Conservation (phyloP, 768 basidiomycete genomes). For the Auricularia auricula-judae region DNA sequence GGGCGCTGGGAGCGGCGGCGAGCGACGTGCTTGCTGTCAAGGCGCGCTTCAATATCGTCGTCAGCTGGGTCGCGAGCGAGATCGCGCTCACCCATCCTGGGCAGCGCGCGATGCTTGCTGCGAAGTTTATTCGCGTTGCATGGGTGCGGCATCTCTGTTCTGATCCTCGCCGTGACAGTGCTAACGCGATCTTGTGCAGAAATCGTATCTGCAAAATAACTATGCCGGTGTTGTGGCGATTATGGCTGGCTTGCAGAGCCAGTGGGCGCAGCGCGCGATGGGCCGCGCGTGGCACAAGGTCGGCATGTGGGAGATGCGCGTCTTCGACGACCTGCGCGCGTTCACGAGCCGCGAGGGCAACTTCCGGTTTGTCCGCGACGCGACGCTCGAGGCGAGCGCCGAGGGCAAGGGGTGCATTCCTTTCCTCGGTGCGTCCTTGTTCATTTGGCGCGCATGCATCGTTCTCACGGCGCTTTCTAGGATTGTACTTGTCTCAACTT, state of each 20-base stretch:
- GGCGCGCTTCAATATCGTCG: conserved; percentile 75
- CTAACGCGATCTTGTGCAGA: conserved; percentile 31
- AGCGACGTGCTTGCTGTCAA: conserved; percentile 55
- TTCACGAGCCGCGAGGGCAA: conserved; percentile 55
- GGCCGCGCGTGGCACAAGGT: conserved; percentile 55
- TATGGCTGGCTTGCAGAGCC: conserved; percentile 60
- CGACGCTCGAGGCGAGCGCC: conserved; percentile 35
- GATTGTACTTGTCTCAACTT: conserved; percentile 68
- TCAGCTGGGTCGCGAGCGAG: conserved; percentile 72
- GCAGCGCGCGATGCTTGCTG: conserved; percentile 53
- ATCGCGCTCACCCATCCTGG: conserved; percentile 60
- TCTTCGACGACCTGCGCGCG: conserved; percentile 58
- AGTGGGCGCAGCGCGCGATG: conserved; percentile 60
- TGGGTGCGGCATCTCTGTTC: conserved; percentile 42
- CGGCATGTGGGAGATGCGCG: conserved; percentile 57
- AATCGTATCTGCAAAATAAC: conserved; percentile 68
- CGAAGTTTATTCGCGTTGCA: conserved; percentile 78
- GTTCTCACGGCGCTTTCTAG: conserved; percentile 23
- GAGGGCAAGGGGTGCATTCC: conserved; percentile 58
- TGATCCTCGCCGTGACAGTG: not conserved
- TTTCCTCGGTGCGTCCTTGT: conserved; percentile 54
- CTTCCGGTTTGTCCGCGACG: conserved; percentile 64
- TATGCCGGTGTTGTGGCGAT: conserved; percentile 74
- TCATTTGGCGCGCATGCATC: not conserved
- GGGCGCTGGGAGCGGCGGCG: conserved; percentile 39